Conservation (phyloP, 306 rosid species). For the Ormosia semicastrata region DNA sequence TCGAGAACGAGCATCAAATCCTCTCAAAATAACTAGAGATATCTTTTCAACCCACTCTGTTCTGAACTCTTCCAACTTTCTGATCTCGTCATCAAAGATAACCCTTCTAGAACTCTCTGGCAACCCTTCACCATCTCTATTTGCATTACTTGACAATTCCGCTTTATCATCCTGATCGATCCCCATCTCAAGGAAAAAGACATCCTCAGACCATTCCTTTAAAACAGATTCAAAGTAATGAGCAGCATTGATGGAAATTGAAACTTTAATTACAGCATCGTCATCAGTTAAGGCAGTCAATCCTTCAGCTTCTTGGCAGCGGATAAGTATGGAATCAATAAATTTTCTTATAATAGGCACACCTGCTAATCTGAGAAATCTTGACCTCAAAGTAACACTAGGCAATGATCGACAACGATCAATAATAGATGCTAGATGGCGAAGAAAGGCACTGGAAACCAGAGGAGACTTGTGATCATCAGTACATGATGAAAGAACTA, state of each 20-base stretch:
- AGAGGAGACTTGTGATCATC: slow-evolving; percentile 84
- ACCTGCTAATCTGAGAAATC: slow-evolving; percentile 74
- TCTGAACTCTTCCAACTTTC: slow-evolving; percentile 67
- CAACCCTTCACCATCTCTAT: slow-evolving; percentile 22
- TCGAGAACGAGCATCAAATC: slow-evolving; percentile 70
- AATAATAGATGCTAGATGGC: slow-evolving; percentile 56
- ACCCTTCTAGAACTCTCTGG: slow-evolving; percentile 44
- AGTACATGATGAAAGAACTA: slow-evolving; percentile 43
- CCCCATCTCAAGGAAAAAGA: slow-evolving; percentile 81
- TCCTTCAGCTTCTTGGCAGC: slow-evolving; percentile 99
- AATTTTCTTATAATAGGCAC: slow-evolving; percentile 56
- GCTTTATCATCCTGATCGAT: slow-evolving; percentile 35
- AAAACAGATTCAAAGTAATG: slow-evolving; percentile 65
- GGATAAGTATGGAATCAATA: slow-evolving; percentile 56
- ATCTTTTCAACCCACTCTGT: slow-evolving; percentile 78
- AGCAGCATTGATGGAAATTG: slow-evolving; percentile 82
- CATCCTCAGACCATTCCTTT: slow-evolving; percentile 84
- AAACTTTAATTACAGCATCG: slow-evolving; percentile 77
- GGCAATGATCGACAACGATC: slow-evolving; percentile 83
- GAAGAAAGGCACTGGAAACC: slow-evolving; percentile 60
- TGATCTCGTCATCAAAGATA: slow-evolving; percentile 63
- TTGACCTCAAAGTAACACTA: slow-evolving; percentile 53
- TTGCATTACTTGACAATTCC: slow-evolving; percentile 23
- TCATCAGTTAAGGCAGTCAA: slow-evolving; percentile 82
- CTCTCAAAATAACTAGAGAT: slow-evolving; percentile 74